Percentiles rank a stretch among this genome's conserved stretches.
Evolutionary conservation across 1,139 yeast genomes (phyloP).

Genomic region (Trichomonascaceae sp.): DNA sequence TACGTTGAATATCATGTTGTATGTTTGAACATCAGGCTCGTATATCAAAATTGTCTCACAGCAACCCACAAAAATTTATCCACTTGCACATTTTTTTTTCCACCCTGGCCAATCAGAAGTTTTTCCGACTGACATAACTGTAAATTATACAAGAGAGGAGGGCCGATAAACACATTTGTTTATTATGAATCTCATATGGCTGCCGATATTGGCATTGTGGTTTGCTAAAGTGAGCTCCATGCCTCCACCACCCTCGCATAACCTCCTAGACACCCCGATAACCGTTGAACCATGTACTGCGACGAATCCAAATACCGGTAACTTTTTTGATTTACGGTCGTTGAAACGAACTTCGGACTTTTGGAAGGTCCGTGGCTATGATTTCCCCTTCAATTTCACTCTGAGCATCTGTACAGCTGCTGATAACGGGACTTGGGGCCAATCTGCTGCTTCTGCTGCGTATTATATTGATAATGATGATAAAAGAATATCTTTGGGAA

Average conservation of each 20-base stretch:
- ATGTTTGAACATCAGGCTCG: too few relatives aligned
- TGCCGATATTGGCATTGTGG: not conserved
- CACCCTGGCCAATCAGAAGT: too few relatives aligned
- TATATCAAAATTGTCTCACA: too few relatives aligned
- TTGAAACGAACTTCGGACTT: conserved; percentile 14
- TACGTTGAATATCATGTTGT: not conserved
- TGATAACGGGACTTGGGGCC: conserved; percentile 40
- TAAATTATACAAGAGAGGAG: not conserved
- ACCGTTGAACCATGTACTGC: conserved; percentile 20
- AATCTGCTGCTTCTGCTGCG: conserved; percentile 37
- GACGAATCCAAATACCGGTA: conserved; percentile 28
- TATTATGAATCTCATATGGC: not conserved
- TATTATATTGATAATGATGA: conserved; percentile 52
- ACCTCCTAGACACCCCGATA: not conserved
- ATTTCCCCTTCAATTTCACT: conserved; percentile 68
- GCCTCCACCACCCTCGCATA: not conserved
- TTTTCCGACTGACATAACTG: not conserved
- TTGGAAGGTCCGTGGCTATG: conserved; percentile 72
- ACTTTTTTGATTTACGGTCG: conserved; percentile 28
- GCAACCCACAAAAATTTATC: too few relatives aligned
- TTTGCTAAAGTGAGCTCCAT: not conserved
- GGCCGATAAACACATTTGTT: not conserved
- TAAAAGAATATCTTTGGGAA: conserved; percentile 60
- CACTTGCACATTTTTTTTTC: too few relatives aligned
- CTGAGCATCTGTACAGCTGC: conserved; percentile 57